These are phyloP conservation scores for Massospora cicadina DNA, from an alignment of 371 early-diverging fungal species.

Conservation along the genomic window DNA sequence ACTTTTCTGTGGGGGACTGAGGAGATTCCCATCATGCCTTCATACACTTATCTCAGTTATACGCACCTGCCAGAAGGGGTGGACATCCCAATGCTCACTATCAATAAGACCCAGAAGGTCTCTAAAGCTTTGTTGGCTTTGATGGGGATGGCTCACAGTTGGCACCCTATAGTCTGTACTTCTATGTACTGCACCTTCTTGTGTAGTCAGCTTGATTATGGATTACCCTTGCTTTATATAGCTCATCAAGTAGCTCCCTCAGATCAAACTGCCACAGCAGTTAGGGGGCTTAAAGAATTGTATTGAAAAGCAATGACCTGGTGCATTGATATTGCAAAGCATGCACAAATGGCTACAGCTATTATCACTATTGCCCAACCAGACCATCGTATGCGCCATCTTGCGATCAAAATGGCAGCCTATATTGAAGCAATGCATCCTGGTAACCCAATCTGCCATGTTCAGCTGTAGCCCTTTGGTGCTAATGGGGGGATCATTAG, in stretches of 20 bases:
- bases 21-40: neutral
- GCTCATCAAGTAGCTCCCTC: neutral
- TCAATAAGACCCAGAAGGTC: neutral
- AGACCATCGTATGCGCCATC: neutral
- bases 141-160: neutral
- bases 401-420: neutral
- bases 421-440: neutral
- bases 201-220: neutral
- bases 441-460: neutral
- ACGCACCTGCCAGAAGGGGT: neutral
- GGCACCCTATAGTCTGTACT: neutral
- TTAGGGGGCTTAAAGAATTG: neutral
- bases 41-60: neutral
- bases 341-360: neutral
- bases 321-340: neutral
- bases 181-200: neutral
- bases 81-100: neutral
- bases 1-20: neutral
- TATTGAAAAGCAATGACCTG: neutral
- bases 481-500: neutral
- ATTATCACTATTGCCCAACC: neutral
- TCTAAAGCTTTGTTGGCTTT: neutral
- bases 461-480: neutral
- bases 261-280: neutral
- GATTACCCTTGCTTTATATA: neutral